Conservation (phyloP, 805 yeast species). For the Torulaspora delbrueckii region DNA sequence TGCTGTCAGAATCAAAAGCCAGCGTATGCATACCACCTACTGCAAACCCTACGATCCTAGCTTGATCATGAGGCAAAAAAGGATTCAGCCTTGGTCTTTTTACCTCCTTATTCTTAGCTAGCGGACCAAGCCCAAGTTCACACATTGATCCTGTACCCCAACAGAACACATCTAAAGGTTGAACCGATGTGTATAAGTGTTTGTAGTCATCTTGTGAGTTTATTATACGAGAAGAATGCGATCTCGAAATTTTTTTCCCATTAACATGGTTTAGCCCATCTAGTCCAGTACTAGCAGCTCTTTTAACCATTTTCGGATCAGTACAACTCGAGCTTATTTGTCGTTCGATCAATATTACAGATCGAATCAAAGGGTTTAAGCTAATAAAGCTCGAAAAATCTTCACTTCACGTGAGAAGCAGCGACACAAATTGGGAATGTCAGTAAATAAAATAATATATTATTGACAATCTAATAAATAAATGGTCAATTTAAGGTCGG, state of each 20-base stretch:
- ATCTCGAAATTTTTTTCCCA: constrained; percentile 19
- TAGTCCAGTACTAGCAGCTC: constrained; percentile 19
- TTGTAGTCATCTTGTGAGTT: constrained; percentile 36
- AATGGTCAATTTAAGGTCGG: not conserved
- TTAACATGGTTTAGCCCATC: constrained; percentile 8
- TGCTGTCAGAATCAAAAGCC: constrained; percentile 70
- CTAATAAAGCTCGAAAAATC: not conserved
- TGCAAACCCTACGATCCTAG: constrained; percentile 76
- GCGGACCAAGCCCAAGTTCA: constrained; percentile 95
- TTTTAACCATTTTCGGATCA: constrained; percentile 22
- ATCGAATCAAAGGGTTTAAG: not conserved
- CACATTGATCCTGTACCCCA: constrained; percentile 98
- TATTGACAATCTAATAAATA: not conserved
- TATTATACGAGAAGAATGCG: constrained; percentile 23
- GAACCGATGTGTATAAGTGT: constrained; percentile 30
- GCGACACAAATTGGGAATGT: constrained; percentile 4
- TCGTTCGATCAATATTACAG: not conserved
- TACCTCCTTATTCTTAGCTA: constrained; percentile 85
- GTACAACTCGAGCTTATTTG: not conserved
- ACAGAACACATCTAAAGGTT: constrained; percentile 71
- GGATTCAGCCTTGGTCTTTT: constrained; percentile 94
- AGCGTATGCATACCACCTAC: constrained; percentile 95
- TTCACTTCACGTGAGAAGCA: not conserved
- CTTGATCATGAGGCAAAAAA: constrained; percentile 53
- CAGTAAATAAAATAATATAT: not conserved